These are phyloP conservation scores for Areca catechu DNA, from an alignment of 176 grass and related monocot species.

Conservation along the genomic window DNA sequence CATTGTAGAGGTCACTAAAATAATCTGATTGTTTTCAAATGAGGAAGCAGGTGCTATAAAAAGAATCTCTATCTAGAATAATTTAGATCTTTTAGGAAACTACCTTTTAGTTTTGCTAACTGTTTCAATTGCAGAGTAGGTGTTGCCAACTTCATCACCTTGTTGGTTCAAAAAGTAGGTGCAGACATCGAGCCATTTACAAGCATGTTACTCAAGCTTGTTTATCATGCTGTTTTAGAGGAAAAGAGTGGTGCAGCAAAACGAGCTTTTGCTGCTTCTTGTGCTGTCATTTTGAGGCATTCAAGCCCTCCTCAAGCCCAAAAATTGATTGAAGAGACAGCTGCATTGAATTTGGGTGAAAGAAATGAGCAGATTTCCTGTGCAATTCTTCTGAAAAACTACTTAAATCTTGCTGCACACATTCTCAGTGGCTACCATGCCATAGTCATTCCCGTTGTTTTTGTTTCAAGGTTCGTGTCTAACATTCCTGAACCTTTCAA, in stretches of 20 bases:
- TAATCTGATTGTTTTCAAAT: no score
- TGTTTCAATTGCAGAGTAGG: slow-evolving; percentile 47
- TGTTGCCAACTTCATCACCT: slow-evolving; percentile 87
- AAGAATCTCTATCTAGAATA: no score
- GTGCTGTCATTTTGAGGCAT: slow-evolving; percentile 70
- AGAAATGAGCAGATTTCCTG: slow-evolving; percentile 82
- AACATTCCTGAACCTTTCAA: background rate
- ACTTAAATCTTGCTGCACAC: slow-evolving; percentile 65
- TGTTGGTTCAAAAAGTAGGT: slow-evolving; percentile 77
- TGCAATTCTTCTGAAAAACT: slow-evolving; percentile 86
- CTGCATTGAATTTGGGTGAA: slow-evolving; percentile 71
- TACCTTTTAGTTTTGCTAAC: no score
- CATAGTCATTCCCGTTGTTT: slow-evolving; percentile 68
- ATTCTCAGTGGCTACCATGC: slow-evolving; percentile 72
- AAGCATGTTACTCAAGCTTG: slow-evolving; percentile 46
- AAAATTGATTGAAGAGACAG: slow-evolving; percentile 81
- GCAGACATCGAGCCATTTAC: slow-evolving; percentile 66
- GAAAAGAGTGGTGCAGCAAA: slow-evolving; percentile 74
- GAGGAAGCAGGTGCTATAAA: no score
- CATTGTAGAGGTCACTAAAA: no score
- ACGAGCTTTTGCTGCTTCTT: slow-evolving; percentile 79
- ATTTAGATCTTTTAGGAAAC: no score
- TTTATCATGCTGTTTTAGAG: slow-evolving; percentile 65
- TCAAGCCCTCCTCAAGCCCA: slow-evolving; percentile 65
- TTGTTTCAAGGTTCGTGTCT: slow-evolving; percentile 80